phyloP scores from a whole-genome alignment of 768 basidiomycete genomes.

The Naganishia friedmannii region DNA sequence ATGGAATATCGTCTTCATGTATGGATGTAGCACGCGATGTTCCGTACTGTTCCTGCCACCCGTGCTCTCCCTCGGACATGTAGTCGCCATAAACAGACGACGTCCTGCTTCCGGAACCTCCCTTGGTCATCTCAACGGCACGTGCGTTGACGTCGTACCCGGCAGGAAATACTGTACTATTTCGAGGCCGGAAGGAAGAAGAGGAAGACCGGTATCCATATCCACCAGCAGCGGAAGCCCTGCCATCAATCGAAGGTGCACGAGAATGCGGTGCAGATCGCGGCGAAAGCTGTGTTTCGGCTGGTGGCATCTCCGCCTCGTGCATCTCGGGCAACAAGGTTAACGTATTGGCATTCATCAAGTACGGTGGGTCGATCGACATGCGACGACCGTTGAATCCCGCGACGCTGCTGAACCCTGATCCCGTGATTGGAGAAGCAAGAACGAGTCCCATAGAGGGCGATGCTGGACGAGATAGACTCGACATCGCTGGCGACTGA shows the following conservation, averaged over 20 bases:
- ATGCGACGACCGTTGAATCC: conserved; percentile 20
- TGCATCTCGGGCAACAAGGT: conserved; percentile 49
- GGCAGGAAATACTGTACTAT: conserved; percentile 23
- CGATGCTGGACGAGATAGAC: conserved; percentile 19
- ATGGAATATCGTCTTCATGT: conserved; percentile 12
- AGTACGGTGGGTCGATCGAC: conserved; percentile 32
- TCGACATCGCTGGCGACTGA: conserved; percentile 15
- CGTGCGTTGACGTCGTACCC: conserved; percentile 30
- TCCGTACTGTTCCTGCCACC: background rate
- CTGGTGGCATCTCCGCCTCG: conserved; percentile 33
- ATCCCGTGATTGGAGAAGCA: background rate
- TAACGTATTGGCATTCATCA: conserved; percentile 37
- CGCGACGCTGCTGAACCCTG: background rate
- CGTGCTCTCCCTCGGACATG: conserved; percentile 12
- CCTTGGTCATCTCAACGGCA: conserved; percentile 5
- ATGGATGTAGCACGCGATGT: background rate
- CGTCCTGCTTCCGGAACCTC: background rate
- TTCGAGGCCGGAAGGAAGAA: conserved; percentile 26
- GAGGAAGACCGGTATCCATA: conserved; percentile 28
- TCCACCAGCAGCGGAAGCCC: conserved; percentile 29
- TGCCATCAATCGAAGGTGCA: conserved; percentile 30
- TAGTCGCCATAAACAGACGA: conserved; percentile 24
- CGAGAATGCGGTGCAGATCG: conserved; percentile 32
- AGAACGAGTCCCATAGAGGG: conserved; percentile 4
- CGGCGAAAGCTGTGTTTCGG: background rate